Conservation (phyloP, 139 green algal species). For the Gonium pectorale region DNA sequence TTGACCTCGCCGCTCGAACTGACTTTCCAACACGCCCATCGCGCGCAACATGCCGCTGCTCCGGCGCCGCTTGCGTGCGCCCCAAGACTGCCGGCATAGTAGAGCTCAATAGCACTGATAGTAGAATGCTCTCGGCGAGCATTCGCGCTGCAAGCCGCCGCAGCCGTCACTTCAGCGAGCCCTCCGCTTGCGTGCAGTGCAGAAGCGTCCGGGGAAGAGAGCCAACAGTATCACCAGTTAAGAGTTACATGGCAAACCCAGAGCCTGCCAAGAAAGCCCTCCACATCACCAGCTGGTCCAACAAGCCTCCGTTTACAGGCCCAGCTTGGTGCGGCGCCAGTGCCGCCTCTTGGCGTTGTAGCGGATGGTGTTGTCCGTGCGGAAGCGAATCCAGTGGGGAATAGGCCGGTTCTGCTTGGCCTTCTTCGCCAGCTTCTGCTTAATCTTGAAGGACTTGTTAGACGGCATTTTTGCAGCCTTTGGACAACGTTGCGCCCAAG, state of each 20-base stretch:
- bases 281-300: slow-evolving; percentile 7
- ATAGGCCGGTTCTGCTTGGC: slow-evolving; percentile 97
- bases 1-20: no score
- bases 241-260: no score
- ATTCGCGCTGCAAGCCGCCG: slow-evolving; percentile 19
- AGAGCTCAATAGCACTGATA: no score
- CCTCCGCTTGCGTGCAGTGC: no score
- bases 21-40: no score
- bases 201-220: no score
- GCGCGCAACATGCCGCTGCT: no score
- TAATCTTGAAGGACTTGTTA: slow-evolving; percentile 51
- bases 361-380: slow-evolving; percentile 95
- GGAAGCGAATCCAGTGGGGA: slow-evolving; percentile 96
- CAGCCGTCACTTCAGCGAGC: background rate
- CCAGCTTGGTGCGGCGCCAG: slow-evolving; percentile 96
- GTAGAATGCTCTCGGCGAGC: no score
- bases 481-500: slow-evolving; percentile 16
- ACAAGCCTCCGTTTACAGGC: slow-evolving; percentile 72
- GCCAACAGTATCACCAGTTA: no score
- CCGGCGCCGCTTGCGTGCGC: no score
- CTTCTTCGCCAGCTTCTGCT: slow-evolving; percentile 92
- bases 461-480: slow-evolving; percentile 43
- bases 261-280: background rate
- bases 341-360: slow-evolving; percentile 97
- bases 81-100: no score